Evolutionary conservation across 345 rosid species (phyloP).

Genomic region (Noccaea caerulescens): DNA sequence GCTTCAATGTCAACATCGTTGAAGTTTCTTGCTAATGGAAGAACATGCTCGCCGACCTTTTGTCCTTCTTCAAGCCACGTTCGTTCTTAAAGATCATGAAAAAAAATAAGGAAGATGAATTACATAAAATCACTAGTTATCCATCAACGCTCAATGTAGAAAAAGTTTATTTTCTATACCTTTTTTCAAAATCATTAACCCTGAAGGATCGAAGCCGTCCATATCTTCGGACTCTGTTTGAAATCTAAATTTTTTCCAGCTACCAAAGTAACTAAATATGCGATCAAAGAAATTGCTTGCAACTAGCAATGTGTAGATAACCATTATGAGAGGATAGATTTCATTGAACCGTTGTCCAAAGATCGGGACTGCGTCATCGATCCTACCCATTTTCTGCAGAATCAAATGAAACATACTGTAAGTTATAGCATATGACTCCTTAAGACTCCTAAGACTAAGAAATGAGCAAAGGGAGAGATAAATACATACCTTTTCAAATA

Average conservation of each 20-base stretch:
- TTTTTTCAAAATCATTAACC: slow-evolving; percentile 83
- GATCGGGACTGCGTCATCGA: slow-evolving; percentile 81
- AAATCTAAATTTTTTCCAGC: slow-evolving; percentile 87
- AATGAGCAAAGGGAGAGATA: background rate
- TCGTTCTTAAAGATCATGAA: slow-evolving; percentile 56
- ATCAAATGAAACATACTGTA: slow-evolving; percentile 18
- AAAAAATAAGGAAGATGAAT: background rate
- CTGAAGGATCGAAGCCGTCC: slow-evolving; percentile 96
- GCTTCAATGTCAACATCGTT: slow-evolving; percentile 71
- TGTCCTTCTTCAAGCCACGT: slow-evolving; percentile 89
- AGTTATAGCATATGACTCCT: slow-evolving; percentile 2
- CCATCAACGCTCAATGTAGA: background rate
- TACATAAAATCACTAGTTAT: background rate
- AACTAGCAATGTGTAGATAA: slow-evolving; percentile 84
- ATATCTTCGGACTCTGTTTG: slow-evolving; percentile 84
- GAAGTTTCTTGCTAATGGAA: slow-evolving; percentile 92
- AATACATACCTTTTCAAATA: slow-evolving; percentile 79
- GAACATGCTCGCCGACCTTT: slow-evolving; percentile 84
- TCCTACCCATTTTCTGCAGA: slow-evolving; percentile 94
- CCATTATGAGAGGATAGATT: slow-evolving; percentile 98
- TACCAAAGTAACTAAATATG: slow-evolving; percentile 84
- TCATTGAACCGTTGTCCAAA: slow-evolving; percentile 86
- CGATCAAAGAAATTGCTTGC: slow-evolving; percentile 95
- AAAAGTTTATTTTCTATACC: slow-evolving; percentile 46
- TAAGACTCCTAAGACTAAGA: slow-evolving; percentile 2